These are phyloP conservation scores for Trichoderma atroviride DNA, from an alignment of 2,329 filamentous ascomycete genomes.

Conservation along the genomic window DNA sequence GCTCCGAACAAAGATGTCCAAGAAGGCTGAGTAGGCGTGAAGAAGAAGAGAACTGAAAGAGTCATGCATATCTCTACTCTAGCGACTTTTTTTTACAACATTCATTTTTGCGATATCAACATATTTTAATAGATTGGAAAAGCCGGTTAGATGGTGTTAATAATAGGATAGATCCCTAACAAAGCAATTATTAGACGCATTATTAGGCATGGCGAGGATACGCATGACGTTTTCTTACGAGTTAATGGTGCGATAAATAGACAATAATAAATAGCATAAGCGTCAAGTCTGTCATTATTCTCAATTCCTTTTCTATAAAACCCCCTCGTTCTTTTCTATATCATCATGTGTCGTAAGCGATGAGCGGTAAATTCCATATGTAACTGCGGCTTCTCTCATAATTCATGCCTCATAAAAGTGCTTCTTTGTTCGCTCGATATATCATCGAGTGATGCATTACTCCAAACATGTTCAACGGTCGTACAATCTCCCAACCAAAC, in stretches of 20 bases:
- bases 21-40: slow-evolving; percentile 45
- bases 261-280: slow-evolving; percentile 9
- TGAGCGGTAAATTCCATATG: not conserved
- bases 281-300: not conserved
- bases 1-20: slow-evolving; percentile 51
- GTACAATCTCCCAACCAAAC: slow-evolving; percentile 20
- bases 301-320: not conserved
- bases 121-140: not conserved
- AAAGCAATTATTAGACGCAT: not conserved
- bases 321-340: not conserved
- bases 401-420: not conserved
- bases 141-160: not conserved
- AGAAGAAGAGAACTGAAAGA: not conserved
- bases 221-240: not conserved
- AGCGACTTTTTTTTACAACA: not conserved
- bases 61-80: not conserved
- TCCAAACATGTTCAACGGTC: slow-evolving; percentile 25
- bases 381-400: not conserved
- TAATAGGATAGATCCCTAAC: slow-evolving; percentile 7
- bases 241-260: not conserved
- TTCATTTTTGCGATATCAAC: not conserved
- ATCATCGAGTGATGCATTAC: slow-evolving; percentile 27
- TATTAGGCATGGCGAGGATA: not conserved
- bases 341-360: not conserved
- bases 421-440: not conserved